Evolutionary conservation across 2,329 filamentous ascomycete species (phyloP).

Genomic region (Lachnellula suecica): DNA sequence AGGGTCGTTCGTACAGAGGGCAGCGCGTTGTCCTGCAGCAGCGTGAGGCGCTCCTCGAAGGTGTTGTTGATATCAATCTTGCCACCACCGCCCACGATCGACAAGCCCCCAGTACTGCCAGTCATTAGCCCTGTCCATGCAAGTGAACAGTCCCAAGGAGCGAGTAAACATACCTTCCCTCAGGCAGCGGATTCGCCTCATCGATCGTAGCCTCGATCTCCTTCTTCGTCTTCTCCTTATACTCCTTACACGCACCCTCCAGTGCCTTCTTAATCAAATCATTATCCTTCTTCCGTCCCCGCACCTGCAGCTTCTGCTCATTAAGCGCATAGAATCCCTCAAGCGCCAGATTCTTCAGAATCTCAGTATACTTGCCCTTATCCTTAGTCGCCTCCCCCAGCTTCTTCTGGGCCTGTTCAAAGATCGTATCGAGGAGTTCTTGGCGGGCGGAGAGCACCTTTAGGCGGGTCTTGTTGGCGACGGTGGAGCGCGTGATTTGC

Average conservation of each 20-base stretch:
- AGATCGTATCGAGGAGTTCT: constrained; percentile 86
- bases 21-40: constrained; percentile 82
- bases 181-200: constrained; percentile 75
- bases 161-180: constrained; percentile 71
- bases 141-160: not conserved
- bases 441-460: constrained; percentile 84
- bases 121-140: constrained; percentile 13
- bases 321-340: constrained; percentile 88
- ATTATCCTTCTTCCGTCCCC: constrained; percentile 77
- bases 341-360: constrained; percentile 78
- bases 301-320: constrained; percentile 74
- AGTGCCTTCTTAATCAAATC: constrained; percentile 76
- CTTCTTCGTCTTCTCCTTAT: constrained; percentile 74
- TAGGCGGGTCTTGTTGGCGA: constrained; percentile 93
- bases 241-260: constrained; percentile 74
- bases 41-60: constrained; percentile 82
- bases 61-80: constrained; percentile 99
- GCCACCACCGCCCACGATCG: constrained; percentile 77
- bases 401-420: constrained; percentile 75
- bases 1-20: constrained; percentile 82
- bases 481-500: constrained; percentile 95
- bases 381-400: constrained; percentile 67
- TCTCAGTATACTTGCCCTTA: constrained; percentile 69
- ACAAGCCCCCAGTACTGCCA: constrained; percentile 76
- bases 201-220: constrained; percentile 71